Base-by-base conservation (phyloP, 2,329 filamentous ascomycete genomes). In the Ophiosphaerella korrae region DNA sequence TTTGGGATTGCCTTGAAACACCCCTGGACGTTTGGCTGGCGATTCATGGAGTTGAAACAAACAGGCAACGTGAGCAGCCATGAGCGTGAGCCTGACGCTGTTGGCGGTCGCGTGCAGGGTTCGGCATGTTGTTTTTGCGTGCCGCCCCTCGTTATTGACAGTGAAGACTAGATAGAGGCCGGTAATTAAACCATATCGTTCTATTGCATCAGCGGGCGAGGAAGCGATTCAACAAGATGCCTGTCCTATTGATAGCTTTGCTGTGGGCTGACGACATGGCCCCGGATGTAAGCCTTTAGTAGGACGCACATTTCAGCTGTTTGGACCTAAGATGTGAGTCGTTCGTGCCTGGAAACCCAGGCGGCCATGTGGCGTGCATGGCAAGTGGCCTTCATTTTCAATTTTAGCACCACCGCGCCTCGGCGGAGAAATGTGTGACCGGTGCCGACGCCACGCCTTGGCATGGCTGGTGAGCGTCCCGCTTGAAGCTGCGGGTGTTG, bases 1-100 rank as follows among this genome's bases (percentile, higher is more conserved):
- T 64, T 57, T 57, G 55, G 43, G 42, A 48, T 52, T 45, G 41
- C 49, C 53, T 58, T 70, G 66, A 67, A 60, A 63, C 58, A 45
- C 38, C 52, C 50, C 51, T 52, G 56, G 57, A 47, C 55, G 33
- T 45, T 18, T 49, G 40, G 52, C 55, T 48, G 54, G 50, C 51
- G 58, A 60, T 37, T 55, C 58, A 52, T 58, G 57, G 45, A 42
- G 39, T 47, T 55, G 55, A 60, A 60, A 63, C 55, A 57, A 59
- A 54, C 54, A 53, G 47, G 35, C 34, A 24, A 38, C 26, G 26
- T 29, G 26, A 9, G 26, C 26, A 6, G 26, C 7, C 26, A 6
- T 36, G 34, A 33, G 26, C 14, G 40, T 40, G 29, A 38, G 24
- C 38, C 37, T 38, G 43, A 54, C 37, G 45, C 51, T 36, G 46